Evolutionary conservation across 1,284 basidiomycete species (phyloP).

Genomic region (Polyporus tsugae): DNA sequence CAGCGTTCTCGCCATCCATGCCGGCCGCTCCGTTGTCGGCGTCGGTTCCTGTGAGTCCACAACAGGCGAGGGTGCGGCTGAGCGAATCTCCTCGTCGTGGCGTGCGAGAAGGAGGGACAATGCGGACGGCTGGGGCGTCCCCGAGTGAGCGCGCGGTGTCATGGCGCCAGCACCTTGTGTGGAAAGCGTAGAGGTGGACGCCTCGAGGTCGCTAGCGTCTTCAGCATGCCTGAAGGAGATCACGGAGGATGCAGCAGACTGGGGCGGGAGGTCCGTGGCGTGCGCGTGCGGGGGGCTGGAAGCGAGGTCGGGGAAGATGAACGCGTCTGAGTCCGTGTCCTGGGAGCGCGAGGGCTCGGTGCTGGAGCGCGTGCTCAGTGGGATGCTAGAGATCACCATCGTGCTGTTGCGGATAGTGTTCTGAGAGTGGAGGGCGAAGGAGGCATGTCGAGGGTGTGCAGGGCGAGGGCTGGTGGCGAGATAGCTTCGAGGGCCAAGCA

Average conservation of each 20-base stretch:
- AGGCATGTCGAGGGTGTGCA: conserved; percentile 37
- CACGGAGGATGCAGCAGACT: conserved; percentile 40
- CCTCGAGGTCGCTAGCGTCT: conserved; percentile 38
- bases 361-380: conserved; percentile 42
- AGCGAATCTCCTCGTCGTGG: conserved; percentile 21
- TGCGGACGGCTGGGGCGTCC: conserved; percentile 47
- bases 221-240: conserved; percentile 35
- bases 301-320: conserved; percentile 48
- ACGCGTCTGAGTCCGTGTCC: conserved; percentile 38
- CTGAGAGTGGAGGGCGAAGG: conserved; percentile 56
- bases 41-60: conserved; percentile 51
- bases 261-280: conserved; percentile 3
- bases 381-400: conserved; percentile 67
- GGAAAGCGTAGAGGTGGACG: conserved; percentile 47
- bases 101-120: conserved; percentile 52
- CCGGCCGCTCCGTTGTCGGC: conserved; percentile 61
- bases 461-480: conserved; percentile 42
- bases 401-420: conserved; percentile 71
- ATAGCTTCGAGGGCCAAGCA: conserved; percentile 36
- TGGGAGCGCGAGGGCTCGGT: background rate
- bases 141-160: conserved; percentile 33
- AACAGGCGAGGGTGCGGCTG: conserved; percentile 21
- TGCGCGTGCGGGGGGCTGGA: conserved; percentile 27
- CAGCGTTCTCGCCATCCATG: conserved; percentile 38
- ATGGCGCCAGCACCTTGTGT: conserved; percentile 30